Conservation (phyloP, 2,329 filamentous ascomycete genomes). For the Pseudocercospora macadamiae region DNA sequence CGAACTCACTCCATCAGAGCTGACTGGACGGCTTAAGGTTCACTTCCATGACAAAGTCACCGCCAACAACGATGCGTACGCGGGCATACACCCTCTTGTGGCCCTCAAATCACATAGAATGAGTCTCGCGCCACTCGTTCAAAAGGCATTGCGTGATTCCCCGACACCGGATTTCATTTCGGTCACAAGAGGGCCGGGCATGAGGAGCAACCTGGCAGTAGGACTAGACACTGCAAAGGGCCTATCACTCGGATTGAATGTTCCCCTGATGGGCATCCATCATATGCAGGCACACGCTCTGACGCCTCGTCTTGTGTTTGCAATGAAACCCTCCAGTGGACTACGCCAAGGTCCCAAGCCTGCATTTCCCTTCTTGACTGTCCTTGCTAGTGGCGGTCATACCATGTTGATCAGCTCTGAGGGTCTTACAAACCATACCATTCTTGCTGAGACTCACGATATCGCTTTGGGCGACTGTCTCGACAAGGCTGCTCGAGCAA, state of each 20-base stretch:
- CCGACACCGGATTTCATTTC: conserved; percentile 76
- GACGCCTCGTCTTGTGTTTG: conserved; percentile 70
- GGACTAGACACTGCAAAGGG: conserved; percentile 87
- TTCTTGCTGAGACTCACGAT: conserved; percentile 74
- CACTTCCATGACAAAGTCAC: conserved; percentile 82
- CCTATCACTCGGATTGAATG: conserved; percentile 77
- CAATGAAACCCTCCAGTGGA: conserved; percentile 13
- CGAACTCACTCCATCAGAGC: conserved; percentile 13
- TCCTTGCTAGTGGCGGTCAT: conserved; percentile 91
- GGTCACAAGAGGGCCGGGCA: conserved; percentile 88
- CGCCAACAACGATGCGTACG: conserved; percentile 72
- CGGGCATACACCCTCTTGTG: conserved; percentile 77
- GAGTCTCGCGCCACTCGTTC: conserved; percentile 69
- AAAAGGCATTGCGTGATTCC: conserved; percentile 51
- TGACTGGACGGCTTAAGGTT: conserved; percentile 22
- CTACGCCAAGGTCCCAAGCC: conserved; percentile 43
- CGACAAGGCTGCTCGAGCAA: conserved; percentile 79
- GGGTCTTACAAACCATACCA: conserved; percentile 67
- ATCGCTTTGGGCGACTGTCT: conserved; percentile 88
- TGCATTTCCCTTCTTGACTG: conserved; percentile 79
- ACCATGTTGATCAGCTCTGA: conserved; percentile 80
- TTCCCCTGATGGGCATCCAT: conserved; percentile 83
- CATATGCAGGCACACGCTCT: conserved; percentile 98
- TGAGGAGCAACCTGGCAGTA: conserved; percentile 74
- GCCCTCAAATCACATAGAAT: conserved; percentile 76